These are phyloP conservation scores for Penicillium simplicissimum DNA, from an alignment of 495 filamentous ascomycete genomes.

Conservation along the genomic window DNA sequence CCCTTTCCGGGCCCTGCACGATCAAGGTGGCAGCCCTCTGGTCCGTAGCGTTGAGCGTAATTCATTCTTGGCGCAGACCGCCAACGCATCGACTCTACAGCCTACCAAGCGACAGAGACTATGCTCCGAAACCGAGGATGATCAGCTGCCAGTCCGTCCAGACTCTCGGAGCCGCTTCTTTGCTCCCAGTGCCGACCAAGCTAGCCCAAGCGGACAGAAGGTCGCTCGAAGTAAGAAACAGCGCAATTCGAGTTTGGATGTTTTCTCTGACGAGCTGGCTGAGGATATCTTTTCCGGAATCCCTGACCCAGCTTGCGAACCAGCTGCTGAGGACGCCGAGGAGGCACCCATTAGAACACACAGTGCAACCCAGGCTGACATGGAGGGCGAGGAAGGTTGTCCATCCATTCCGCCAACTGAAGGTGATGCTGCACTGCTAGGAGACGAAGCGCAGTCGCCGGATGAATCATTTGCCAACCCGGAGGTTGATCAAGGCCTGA, in stretches of 20 bases:
- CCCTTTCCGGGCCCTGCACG: slow-evolving; percentile 37
- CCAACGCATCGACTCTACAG: slow-evolving; percentile 49
- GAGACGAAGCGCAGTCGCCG: not conserved
- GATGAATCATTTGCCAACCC: slow-evolving; percentile 15
- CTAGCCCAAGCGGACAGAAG: slow-evolving; percentile 55
- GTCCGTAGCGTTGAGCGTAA: slow-evolving; percentile 47
- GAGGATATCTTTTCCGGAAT: slow-evolving; percentile 61
- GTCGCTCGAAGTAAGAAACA: slow-evolving; percentile 43
- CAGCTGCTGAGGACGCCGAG: not conserved
- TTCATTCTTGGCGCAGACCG: slow-evolving; percentile 42
- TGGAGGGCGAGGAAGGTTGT: slow-evolving; percentile 1
- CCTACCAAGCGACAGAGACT: slow-evolving; percentile 63
- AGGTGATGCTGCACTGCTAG: not conserved
- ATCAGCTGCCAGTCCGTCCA: slow-evolving; percentile 31
- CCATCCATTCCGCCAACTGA: not conserved
- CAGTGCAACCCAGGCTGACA: not conserved
- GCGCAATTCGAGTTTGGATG: slow-evolving; percentile 52
- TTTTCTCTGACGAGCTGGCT: slow-evolving; percentile 68
- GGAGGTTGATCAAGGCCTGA: slow-evolving; percentile 35
- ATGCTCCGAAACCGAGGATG: slow-evolving; percentile 55
- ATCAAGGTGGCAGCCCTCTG: slow-evolving; percentile 39
- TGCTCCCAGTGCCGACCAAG: slow-evolving; percentile 36
- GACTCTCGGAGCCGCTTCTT: slow-evolving; percentile 62
- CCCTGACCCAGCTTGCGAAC: slow-evolving; percentile 36
- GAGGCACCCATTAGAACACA: not conserved